Base-by-base conservation (phyloP, 331 rosid genomes). In the Quercus lobata region DNA sequence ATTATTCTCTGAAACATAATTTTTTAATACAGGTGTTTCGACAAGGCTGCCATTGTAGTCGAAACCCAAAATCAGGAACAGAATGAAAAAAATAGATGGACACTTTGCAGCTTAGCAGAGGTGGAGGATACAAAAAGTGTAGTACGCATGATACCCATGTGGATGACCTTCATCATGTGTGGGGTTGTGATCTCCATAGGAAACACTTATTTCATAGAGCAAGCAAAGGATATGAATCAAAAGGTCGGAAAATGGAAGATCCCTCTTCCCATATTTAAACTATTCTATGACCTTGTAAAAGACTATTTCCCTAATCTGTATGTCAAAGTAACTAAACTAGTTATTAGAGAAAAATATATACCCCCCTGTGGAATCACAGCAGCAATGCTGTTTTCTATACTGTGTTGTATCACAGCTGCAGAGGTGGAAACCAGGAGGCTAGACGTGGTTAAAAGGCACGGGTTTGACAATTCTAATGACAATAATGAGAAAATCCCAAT, bases 41-140 rank as follows among this genome's bases (percentile, higher is more conserved):
- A 83, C 72, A 79, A 76, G 75, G 87, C 84, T 37, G 81, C 87
- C 6, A 76, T 79, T n/a, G 12, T 70, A 46, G 53, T 9, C 16
- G 5, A 3, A 46, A 37, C 44, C 44, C 44, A 37, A 58, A 57
- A 56, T 12, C 44, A 35, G 9, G 68, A 83, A 29, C 71, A 35
- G 21, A 81, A 76, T 24, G 16, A 53, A 35, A n/a, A 54, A 1
- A n/a, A 21, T 57, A 71, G 58, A 24, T 63, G 84, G 84, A 80
- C 58, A 62, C 87, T 71, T 17, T 84, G 84, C 41, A 70, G 66
- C 1, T 78, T 75, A 7, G 71, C 79, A 3, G 76, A 84, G 27
- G 79, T 75, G 62, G 81, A 84, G 76, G 81, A 84, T 57, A 63
- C 87, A n/a, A 83, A 46, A 46, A 46, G 14, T 12, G 4, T 46